Evolutionary conservation across 1,139 yeast species (phyloP).

Genomic region (Lodderomyces metapsilosis): DNA sequence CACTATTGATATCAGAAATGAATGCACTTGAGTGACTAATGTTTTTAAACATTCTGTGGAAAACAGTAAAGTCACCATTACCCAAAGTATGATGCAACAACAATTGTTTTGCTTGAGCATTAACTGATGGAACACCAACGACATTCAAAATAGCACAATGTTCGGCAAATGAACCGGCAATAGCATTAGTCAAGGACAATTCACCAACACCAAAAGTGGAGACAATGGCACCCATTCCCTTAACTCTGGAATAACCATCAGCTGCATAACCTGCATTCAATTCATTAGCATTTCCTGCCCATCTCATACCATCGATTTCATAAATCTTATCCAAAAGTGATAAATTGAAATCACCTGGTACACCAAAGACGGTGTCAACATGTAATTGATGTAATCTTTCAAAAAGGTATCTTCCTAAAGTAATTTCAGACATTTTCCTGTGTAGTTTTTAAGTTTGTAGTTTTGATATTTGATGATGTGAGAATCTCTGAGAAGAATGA

Average conservation of each 20-base stretch:
- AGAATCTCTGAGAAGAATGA: background rate
- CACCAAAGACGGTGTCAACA: constrained; percentile 69
- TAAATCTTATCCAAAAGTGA: constrained; percentile 59
- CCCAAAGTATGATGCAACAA: constrained; percentile 67
- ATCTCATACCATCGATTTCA: constrained; percentile 30
- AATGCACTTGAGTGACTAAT: constrained; percentile 34
- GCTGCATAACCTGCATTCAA: constrained; percentile 72
- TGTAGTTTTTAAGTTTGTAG: background rate
- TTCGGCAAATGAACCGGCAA: constrained; percentile 45
- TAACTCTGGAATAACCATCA: constrained; percentile 68
- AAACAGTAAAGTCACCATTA: constrained; percentile 80
- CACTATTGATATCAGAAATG: constrained; percentile 26
- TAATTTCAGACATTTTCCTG: constrained; percentile 37
- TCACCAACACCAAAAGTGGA: constrained; percentile 73
- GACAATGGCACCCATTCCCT: constrained; percentile 40
- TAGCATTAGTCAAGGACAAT: constrained; percentile 40
- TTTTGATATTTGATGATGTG: background rate
- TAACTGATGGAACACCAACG: constrained; percentile 48
- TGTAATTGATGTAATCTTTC: constrained; percentile 54
- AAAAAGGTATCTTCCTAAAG: constrained; percentile 48
- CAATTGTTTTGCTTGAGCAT: constrained; percentile 63
- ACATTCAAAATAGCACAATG: constrained; percentile 42
- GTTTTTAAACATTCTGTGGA: constrained; percentile 57
- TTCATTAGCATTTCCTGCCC: constrained; percentile 76
- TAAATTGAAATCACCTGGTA: constrained; percentile 79